phyloP scores from a whole-genome alignment of 257 asterid species.

The Nicotiana undulata region DNA sequence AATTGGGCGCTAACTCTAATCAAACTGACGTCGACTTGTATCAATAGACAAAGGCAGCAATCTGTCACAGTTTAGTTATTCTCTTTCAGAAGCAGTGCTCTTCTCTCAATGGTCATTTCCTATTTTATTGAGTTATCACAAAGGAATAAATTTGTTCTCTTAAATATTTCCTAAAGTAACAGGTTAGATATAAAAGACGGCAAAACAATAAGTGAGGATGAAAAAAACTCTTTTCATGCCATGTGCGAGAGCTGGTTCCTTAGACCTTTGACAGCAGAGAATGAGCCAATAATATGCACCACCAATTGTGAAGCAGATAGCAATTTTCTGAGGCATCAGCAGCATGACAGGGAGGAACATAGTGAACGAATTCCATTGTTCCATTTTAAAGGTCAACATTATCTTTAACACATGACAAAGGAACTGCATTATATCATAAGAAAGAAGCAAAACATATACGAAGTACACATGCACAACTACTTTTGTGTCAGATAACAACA shows the following conservation, averaged over 20 bases:
- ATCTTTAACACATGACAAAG: too few relatives aligned
- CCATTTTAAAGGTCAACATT: too few relatives aligned
- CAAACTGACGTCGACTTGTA: not conserved
- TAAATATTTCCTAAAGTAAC: not conserved
- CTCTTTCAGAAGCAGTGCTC: not conserved
- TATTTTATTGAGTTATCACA: not conserved
- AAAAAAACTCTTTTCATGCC: constrained; percentile 53
- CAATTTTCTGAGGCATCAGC: constrained; percentile 82
- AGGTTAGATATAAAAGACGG: not conserved
- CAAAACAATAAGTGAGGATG: not conserved
- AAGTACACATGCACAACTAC: too few relatives aligned
- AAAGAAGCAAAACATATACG: too few relatives aligned
- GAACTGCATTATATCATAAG: too few relatives aligned
- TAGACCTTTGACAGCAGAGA: constrained; percentile 86
- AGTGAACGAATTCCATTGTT: constrained; percentile 23
- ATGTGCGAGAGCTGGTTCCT: constrained; percentile 64
- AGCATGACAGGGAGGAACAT: constrained; percentile 92
- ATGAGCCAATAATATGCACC: constrained; percentile 73
- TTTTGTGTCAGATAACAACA: too few relatives aligned
- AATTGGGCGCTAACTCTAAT: too few relatives aligned
- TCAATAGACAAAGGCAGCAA: not conserved
- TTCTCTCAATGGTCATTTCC: not conserved
- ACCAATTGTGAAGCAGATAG: constrained; percentile 82
- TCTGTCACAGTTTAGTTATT: not conserved
- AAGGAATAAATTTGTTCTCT: not conserved